These are phyloP conservation scores for Jamesozyma lodderae DNA, from an alignment of 805 yeast species.

Conservation along the genomic window DNA sequence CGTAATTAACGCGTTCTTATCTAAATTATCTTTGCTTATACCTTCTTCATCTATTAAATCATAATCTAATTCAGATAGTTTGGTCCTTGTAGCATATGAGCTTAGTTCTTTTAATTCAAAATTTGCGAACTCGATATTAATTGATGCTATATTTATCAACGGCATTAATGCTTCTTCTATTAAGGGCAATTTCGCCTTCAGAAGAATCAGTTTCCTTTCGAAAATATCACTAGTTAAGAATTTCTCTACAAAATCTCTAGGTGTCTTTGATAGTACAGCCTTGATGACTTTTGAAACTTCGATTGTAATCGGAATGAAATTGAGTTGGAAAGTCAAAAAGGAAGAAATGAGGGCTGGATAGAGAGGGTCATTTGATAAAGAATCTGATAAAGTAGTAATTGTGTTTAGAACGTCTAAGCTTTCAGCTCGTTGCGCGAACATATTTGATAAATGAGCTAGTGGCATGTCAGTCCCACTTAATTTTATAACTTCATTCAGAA, in stretches of 20 bases:
- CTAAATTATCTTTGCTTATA: background rate
- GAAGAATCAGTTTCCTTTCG: conserved; percentile 31
- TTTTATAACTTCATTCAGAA: conserved; percentile 8
- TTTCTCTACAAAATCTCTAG: conserved; percentile 33
- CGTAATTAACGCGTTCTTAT: no score
- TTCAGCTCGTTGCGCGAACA: conserved; percentile 33
- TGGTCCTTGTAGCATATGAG: conserved; percentile 49
- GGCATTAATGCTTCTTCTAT: conserved; percentile 43
- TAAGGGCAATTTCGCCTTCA: conserved; percentile 69
- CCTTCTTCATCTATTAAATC: conserved; percentile 32
- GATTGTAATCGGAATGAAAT: conserved; percentile 41
- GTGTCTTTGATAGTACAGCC: conserved; percentile 25
- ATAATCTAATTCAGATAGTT: conserved; percentile 34
- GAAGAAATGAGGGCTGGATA: conserved; percentile 39
- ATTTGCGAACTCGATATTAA: conserved; percentile 59
- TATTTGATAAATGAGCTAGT: conserved; percentile 6
- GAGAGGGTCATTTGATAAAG: conserved; percentile 41
- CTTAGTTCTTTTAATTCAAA: conserved; percentile 49
- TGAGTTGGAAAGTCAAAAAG: conserved; percentile 29
- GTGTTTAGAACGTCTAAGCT: conserved; percentile 39
- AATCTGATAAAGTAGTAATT: conserved; percentile 34
- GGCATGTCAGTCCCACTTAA: background rate
- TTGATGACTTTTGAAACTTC: conserved; percentile 27
- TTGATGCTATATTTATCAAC: conserved; percentile 48
- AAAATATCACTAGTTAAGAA: conserved; percentile 30